Evolutionary conservation across 106 monocot genomes (phyloP).

Genomic region (Dendrobium chrysotoxum): DNA sequence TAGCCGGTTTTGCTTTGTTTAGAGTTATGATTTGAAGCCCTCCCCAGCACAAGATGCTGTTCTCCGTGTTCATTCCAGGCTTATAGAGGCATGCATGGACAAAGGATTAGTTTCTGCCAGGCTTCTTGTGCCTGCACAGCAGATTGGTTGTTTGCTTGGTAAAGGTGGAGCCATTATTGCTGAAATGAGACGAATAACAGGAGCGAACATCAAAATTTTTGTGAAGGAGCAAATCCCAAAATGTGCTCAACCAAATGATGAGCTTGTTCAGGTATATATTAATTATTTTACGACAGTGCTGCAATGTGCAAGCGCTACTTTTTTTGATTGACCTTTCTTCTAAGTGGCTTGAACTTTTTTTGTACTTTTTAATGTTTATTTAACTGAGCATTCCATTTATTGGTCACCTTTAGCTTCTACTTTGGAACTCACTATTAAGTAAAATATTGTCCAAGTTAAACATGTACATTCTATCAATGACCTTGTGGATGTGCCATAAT

Average conservation of each 20-base stretch:
- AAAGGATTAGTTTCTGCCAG: constrained; percentile 55
- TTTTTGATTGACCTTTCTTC: neutral
- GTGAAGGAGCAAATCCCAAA: constrained; percentile 60
- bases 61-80: constrained; percentile 58
- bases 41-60: constrained; percentile 84
- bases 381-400: neutral
- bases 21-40: constrained; percentile 60
- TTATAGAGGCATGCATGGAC: constrained; percentile 41
- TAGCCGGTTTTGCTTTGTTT: constrained; percentile 9
- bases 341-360: neutral
- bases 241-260: constrained; percentile 81
- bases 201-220: constrained; percentile 78
- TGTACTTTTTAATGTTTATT: neutral
- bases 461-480: neutral
- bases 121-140: constrained; percentile 80
- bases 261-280: constrained; percentile 64
- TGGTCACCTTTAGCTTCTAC: neutral
- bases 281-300: neutral
- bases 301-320: neutral
- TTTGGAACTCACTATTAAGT: no score
- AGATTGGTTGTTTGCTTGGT: constrained; percentile 70
- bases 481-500: neutral
- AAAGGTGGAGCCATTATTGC: constrained; percentile 72
- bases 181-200: constrained; percentile 83
- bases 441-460: neutral